Evolutionary conservation across 73 alveolate genomes (phyloP).

Genomic region (Paramecium caudatum): DNA sequence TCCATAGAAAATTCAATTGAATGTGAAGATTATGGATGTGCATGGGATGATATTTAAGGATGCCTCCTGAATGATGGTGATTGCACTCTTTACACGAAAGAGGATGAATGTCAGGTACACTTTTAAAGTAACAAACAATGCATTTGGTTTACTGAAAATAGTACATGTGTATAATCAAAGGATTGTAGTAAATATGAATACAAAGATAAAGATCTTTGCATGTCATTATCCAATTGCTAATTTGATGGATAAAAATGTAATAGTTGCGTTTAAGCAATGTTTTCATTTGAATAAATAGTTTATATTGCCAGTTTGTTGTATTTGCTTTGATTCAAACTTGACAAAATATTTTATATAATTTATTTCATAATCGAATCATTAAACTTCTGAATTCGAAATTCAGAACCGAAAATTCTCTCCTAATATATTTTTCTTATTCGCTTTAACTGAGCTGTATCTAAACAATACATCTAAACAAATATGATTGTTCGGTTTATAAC

Average conservation of each 20-base stretch:
- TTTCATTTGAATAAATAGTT: constrained; percentile 16
- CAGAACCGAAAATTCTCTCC: too few species aligned
- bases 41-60: background rate
- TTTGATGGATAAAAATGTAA: background rate
- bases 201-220: background rate
- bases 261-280: constrained; percentile 19
- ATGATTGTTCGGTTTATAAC: too few species aligned
- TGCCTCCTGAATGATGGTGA: background rate
- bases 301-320: background rate
- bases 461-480: too few species aligned
- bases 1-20: background rate
- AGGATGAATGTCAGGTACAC: background rate
- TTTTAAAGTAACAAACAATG: background rate
- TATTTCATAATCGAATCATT: too few species aligned
- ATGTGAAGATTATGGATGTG: constrained; percentile 12
- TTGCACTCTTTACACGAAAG: background rate
- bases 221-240: background rate
- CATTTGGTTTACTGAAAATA: background rate
- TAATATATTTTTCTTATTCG: too few species aligned
- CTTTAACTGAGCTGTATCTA: too few species aligned
- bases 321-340: constrained; percentile 13
- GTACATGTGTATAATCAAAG: background rate
- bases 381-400: too few species aligned
- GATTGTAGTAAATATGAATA: background rate
- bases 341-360: too few species aligned